phyloP scores from a whole-genome alignment of 176 grass and related monocot species.

The Dendrocalamus sinicus region DNA sequence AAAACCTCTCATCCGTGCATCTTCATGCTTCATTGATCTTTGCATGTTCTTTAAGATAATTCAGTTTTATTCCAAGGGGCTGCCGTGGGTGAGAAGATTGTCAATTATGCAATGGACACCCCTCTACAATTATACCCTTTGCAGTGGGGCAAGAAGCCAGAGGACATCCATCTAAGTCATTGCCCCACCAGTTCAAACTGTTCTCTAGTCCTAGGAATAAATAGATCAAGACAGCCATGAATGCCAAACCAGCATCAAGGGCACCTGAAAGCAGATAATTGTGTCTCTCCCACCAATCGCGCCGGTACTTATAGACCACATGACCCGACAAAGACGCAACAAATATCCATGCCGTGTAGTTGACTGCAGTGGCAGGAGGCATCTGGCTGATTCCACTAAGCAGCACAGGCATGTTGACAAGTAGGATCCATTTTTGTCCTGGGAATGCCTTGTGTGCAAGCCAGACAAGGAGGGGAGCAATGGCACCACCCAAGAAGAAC shows the following conservation, averaged over 20 bases:
- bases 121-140: slow-evolving; percentile 69
- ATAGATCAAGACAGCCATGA: slow-evolving; percentile 90
- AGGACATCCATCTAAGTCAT: slow-evolving; percentile 87
- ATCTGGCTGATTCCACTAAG: slow-evolving; percentile 63
- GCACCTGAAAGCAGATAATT: slow-evolving; percentile 91
- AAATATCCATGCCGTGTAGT: slow-evolving; percentile 83
- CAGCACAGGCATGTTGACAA: slow-evolving; percentile 86
- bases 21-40: not conserved
- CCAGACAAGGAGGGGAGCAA: slow-evolving; percentile 86
- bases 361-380: slow-evolving; percentile 88
- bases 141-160: slow-evolving; percentile 83
- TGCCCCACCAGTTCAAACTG: slow-evolving; percentile 83
- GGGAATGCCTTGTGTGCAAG: slow-evolving; percentile 81
- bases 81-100: not conserved
- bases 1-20: not conserved
- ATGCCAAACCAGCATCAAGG: slow-evolving; percentile 87
- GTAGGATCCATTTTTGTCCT: slow-evolving; percentile 66
- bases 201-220: slow-evolving; percentile 79
- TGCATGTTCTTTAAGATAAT: not conserved
- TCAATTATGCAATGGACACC: slow-evolving; percentile 66
- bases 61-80: not conserved
- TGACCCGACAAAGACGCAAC: slow-evolving; percentile 88
- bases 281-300: slow-evolving; percentile 90
- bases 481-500: slow-evolving; percentile 88
- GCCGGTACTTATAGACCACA: slow-evolving; percentile 78